Evolutionary conservation across 441 rosid species (phyloP).

Genomic region (Populus hybrid): DNA sequence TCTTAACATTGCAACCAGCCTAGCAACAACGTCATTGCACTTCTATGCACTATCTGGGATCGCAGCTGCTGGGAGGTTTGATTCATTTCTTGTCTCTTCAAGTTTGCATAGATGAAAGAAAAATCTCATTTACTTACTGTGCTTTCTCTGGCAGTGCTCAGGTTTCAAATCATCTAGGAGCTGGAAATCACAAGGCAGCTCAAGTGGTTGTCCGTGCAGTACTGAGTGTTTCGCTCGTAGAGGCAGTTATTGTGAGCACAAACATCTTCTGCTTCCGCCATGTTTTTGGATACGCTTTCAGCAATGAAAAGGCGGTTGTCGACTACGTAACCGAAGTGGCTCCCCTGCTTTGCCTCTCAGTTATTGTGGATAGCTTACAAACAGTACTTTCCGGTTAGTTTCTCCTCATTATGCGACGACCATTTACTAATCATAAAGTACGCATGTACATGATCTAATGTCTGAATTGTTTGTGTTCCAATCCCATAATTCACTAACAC

Average conservation of each 20-base stretch:
- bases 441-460: too few species aligned
- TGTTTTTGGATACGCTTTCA: slow-evolving; percentile 43
- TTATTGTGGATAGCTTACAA: slow-evolving; percentile 39
- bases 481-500: not conserved
- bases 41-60: slow-evolving; percentile 42
- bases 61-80: slow-evolving; percentile 58
- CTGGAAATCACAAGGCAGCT: slow-evolving; percentile 48
- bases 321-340: slow-evolving; percentile 34
- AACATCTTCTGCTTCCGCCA: slow-evolving; percentile 34
- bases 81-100: not conserved
- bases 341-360: slow-evolving; percentile 39
- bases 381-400: slow-evolving; percentile 46
- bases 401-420: not conserved
- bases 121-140: not conserved
- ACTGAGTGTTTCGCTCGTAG: slow-evolving; percentile 27
- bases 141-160: slow-evolving; percentile 33
- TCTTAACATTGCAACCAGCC: slow-evolving; percentile 29
- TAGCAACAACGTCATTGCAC: slow-evolving; percentile 40
- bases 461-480: not conserved
- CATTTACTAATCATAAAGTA: not conserved
- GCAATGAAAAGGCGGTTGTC: slow-evolving; percentile 38
- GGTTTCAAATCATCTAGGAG: slow-evolving; percentile 61
- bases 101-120: not conserved
- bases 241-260: slow-evolving; percentile 32
- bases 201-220: slow-evolving; percentile 29